A percentile compares a stretch with the other conserved stretches of the same genome.
Evolutionary conservation across 371 early-diverging fungal species (phyloP).

Genomic region (Mortierella sp.): DNA sequence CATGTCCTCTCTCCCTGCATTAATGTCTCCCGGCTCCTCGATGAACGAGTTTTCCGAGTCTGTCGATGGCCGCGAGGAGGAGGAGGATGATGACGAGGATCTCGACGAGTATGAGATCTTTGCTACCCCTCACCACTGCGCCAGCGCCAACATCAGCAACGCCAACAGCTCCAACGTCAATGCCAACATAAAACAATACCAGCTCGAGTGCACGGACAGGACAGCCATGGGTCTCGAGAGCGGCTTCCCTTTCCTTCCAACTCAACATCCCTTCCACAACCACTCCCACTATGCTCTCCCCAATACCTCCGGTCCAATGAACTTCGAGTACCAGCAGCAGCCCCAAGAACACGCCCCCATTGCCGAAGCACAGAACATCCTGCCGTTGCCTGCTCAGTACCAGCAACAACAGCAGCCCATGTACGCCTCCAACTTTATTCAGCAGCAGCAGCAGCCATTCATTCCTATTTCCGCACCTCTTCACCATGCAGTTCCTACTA

Average conservation of each 20-base stretch:
- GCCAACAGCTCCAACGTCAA: neutral
- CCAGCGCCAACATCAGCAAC: constrained; percentile 4
- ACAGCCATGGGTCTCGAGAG: neutral
- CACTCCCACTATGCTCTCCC: constrained; percentile 20
- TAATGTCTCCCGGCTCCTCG: constrained; percentile 27
- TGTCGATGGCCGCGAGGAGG: neutral
- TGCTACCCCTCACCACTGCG: constrained; percentile 1
- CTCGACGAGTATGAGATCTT: constrained; percentile 34
- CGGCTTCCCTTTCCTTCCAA: neutral
- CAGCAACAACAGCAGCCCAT: constrained; percentile 8
- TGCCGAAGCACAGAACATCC: neutral
- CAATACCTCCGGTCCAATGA: neutral
- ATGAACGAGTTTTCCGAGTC: constrained; percentile 14
- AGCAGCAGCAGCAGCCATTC: neutral
- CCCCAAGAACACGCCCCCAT: neutral
- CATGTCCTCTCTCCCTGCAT: constrained; percentile 8
- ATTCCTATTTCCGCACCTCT: neutral
- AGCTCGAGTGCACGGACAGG: neutral
- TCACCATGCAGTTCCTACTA: neutral
- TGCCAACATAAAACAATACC: constrained; percentile 6
- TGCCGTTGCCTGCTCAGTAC: neutral
- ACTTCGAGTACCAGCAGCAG: neutral
- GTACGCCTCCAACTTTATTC: neutral
- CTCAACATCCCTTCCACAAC: constrained; percentile 31
- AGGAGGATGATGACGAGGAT: constrained; percentile 31